Percentiles rank a stretch among this genome's conserved stretches.
phyloP scores from a whole-genome alignment of 768 basidiomycete species.

The Ephemerocybe angulata region DNA sequence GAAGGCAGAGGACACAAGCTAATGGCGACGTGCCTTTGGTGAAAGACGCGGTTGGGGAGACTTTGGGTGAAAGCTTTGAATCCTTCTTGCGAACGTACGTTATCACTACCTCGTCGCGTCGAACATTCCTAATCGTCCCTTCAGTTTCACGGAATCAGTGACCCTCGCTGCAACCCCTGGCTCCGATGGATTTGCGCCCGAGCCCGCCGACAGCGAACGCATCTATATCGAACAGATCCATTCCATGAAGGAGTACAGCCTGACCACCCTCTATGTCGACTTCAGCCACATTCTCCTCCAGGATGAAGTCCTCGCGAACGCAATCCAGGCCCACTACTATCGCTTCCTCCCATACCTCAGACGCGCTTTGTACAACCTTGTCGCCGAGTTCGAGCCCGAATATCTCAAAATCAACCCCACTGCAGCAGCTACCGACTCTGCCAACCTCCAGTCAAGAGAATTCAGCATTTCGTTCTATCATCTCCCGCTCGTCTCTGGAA shows the following conservation, averaged over 20 bases:
- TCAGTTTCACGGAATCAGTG: conserved; percentile 82
- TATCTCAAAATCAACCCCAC: conserved; percentile 94
- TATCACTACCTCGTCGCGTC: neutral
- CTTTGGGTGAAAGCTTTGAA: conserved; percentile 88
- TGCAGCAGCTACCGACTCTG: conserved; percentile 80
- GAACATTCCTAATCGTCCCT: conserved; percentile 13
- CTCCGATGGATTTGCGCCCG: conserved; percentile 61
- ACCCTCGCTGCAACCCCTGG: conserved; percentile 76
- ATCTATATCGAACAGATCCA: conserved; percentile 92
- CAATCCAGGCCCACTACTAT: conserved; percentile 93
- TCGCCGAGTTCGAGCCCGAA: conserved; percentile 85
- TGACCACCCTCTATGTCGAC: conserved; percentile 96
- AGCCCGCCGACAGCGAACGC: conserved; percentile 55
- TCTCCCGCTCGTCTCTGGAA: conserved; percentile 89
- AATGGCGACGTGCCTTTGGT: conserved; percentile 80
- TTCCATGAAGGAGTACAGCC: conserved; percentile 90
- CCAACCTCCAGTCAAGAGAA: conserved; percentile 87
- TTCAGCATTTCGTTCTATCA: conserved; percentile 96
- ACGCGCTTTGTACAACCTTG: conserved; percentile 85
- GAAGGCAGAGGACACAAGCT: conserved; percentile 47
- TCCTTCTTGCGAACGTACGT: conserved; percentile 87
- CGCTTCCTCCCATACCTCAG: conserved; percentile 94
- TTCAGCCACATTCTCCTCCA: conserved; percentile 84
- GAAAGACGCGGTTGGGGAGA: conserved; percentile 92
- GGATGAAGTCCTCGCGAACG: conserved; percentile 91